Evolutionary conservation across 805 yeast species (phyloP).

Genomic region (Yamadazyma phyllophila): DNA sequence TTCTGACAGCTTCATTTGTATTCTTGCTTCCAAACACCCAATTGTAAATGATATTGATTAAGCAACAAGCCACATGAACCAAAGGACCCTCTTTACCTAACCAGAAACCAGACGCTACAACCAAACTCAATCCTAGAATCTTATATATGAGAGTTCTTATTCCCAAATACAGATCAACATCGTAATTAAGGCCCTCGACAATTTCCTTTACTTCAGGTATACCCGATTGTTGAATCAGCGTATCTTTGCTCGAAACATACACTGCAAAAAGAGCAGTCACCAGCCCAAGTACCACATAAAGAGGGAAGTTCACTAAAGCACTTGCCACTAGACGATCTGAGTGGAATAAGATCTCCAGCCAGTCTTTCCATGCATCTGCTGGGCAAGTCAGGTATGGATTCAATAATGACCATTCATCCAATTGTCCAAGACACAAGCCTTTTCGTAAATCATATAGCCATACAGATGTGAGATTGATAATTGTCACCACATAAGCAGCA

Average conservation of each 20-base stretch:
- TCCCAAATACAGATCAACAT: slow-evolving; percentile 48
- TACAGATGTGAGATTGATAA: slow-evolving; percentile 48
- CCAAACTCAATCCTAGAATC: slow-evolving; percentile 55
- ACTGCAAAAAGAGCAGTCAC: slow-evolving; percentile 27
- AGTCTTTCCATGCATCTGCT: slow-evolving; percentile 36
- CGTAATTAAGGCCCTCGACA: slow-evolving; percentile 60
- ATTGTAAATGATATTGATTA: slow-evolving; percentile 38
- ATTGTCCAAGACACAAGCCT: slow-evolving; percentile 46
- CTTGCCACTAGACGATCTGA: slow-evolving; percentile 18
- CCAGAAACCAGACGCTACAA: slow-evolving; percentile 77
- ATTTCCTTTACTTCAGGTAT: slow-evolving; percentile 71
- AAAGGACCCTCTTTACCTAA: slow-evolving; percentile 86
- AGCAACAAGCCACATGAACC: slow-evolving; percentile 72
- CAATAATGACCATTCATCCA: slow-evolving; percentile 39
- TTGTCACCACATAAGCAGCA: slow-evolving; percentile 48
- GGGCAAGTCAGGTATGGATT: slow-evolving; percentile 46
- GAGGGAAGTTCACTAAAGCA: slow-evolving; percentile 32
- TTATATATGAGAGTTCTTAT: slow-evolving; percentile 53
- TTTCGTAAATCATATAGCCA: slow-evolving; percentile 52
- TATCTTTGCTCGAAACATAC: slow-evolving; percentile 25
- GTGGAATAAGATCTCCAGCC: slow-evolving; percentile 31
- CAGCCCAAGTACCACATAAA: slow-evolving; percentile 30
- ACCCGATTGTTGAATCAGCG: slow-evolving; percentile 50
- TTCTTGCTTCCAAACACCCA: slow-evolving; percentile 8
- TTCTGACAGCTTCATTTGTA: slow-evolving; percentile 54